Evolutionary conservation across 2,329 filamentous ascomycete genomes (phyloP), one percentile per base, ranked within the genome.

Genomic region (Chaetomiaceae sp.): DNA sequence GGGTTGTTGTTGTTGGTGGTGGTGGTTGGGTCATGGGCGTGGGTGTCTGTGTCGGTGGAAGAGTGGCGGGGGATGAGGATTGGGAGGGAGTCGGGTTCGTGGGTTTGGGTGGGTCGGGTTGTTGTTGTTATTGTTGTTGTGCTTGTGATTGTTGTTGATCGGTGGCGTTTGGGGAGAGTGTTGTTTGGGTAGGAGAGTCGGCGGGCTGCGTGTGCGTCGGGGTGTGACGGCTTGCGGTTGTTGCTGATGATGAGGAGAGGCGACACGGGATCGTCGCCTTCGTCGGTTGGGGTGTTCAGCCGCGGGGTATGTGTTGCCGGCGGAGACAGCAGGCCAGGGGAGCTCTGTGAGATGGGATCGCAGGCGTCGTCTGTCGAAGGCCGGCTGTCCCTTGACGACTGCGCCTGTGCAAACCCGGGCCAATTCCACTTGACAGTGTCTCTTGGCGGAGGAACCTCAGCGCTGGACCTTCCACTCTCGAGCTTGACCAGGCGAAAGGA

Each of bases 391-490:
- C 20, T 44, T 0, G 48, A 31, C 10, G 49, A 33, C 14, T 19
- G 40, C n/a, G 44, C 30, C 25, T 55, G 48, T 14, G 34, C 40
- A 17, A 61, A 62, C 0, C 51, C 58, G 1, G 50, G 17, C 60
- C 60, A 62, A 46, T 55, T 57, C 58, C 60, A 62, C 16, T 53
- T 48, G 20, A 60, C 44, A 3, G 45, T 12, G 16, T 25, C 34
- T 16, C 19, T 48, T 1, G 30, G 20, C n/a, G 14, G 41, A 5
- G 33, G 9, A 8, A 9, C 23, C 13, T 43, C 45, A 10, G 25
- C 30, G n/a, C 50, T 54, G 23, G 31, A 53, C 21, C 43, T 49
- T 3, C 40, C 16, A n/a, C 31, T 34, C 14, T 21, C 48, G 8
- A 50, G 19, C 14, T 25, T 30, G n/a, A 51, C n/a, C 12, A 53